These are phyloP conservation scores for Bonnemaisonia californica DNA, from an alignment of 31 red algal species.

Conservation along the genomic window DNA sequence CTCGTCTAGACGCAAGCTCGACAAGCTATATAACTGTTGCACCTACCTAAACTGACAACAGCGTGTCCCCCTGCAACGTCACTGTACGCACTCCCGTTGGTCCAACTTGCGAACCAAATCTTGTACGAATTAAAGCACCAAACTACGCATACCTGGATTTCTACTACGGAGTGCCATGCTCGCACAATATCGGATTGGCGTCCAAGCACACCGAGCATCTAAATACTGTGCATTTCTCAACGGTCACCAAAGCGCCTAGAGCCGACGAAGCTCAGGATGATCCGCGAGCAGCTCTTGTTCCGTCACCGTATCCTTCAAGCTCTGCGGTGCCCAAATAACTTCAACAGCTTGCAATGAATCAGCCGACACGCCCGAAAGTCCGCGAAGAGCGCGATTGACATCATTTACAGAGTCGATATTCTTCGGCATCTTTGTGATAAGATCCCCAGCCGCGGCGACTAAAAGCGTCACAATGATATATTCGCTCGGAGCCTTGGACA, in stretches of 20 bases:
- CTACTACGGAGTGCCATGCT: too few relatives aligned
- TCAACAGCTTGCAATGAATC: slow-evolving; percentile 76
- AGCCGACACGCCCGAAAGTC: slow-evolving; percentile 28
- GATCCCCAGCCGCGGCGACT: slow-evolving; percentile 57
- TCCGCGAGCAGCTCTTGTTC: slow-evolving; percentile 65
- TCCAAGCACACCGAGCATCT: too few relatives aligned
- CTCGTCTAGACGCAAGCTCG: too few relatives aligned
- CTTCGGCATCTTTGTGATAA: slow-evolving; percentile 31
- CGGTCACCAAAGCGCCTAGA: slow-evolving; percentile 21
- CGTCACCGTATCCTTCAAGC: slow-evolving; percentile 53
- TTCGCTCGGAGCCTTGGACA: slow-evolving; percentile 31
- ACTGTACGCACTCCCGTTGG: too few relatives aligned
- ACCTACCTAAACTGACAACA: too few relatives aligned
- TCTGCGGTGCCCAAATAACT: slow-evolving; percentile 89
- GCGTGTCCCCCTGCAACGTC: too few relatives aligned
- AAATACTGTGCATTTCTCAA: too few relatives aligned
- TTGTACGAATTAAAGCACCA: too few relatives aligned
- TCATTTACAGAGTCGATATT: slow-evolving; percentile 26
- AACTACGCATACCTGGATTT: too few relatives aligned
- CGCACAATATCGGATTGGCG: too few relatives aligned
- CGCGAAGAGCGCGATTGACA: slow-evolving; percentile 53
- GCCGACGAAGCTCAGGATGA: slow-evolving; percentile 68
- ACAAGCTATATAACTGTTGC: too few relatives aligned
- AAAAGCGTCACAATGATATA: slow-evolving; percentile 80
- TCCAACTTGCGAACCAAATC: too few relatives aligned